phyloP scores from a whole-genome alignment of 257 asterid species.

The Petunia axillaris region DNA sequence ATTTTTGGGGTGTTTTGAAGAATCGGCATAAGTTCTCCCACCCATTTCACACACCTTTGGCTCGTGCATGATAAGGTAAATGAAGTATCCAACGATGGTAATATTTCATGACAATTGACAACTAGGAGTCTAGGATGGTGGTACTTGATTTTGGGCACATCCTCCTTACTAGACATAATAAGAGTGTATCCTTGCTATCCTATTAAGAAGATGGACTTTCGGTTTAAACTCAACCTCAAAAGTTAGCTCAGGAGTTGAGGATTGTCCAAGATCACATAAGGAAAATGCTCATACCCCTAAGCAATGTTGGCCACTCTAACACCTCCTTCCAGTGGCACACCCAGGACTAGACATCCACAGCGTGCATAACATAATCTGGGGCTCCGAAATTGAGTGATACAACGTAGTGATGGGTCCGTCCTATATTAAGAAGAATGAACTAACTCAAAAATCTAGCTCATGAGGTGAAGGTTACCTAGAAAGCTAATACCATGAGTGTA shows the following conservation, averaged over 20 bases:
- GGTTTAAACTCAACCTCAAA: not conserved
- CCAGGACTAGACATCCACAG: not conserved
- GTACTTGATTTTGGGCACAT: not conserved
- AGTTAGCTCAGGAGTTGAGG: not conserved
- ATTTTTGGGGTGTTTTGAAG: not conserved
- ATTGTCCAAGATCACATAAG: not conserved
- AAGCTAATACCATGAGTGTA: no score
- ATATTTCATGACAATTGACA: not conserved
- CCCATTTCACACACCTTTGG: not conserved
- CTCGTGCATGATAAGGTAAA: not conserved
- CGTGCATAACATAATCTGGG: not conserved
- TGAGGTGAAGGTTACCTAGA: not conserved
- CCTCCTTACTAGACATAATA: not conserved
- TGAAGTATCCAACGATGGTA: not conserved
- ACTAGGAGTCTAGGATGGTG: not conserved
- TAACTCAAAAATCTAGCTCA: not conserved
- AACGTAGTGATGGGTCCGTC: not conserved
- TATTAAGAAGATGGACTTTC: not conserved
- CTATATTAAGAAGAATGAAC: not conserved
- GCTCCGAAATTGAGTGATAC: not conserved
- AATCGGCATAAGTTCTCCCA: not conserved
- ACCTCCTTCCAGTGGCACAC: not conserved
- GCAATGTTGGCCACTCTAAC: not conserved
- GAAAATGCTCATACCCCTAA: not conserved
- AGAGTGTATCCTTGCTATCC: not conserved